Percentiles rank a stretch among this genome's conserved stretches.
phyloP scores from a whole-genome alignment of 768 basidiomycete genomes.

The Artomyces pyxidatus region DNA sequence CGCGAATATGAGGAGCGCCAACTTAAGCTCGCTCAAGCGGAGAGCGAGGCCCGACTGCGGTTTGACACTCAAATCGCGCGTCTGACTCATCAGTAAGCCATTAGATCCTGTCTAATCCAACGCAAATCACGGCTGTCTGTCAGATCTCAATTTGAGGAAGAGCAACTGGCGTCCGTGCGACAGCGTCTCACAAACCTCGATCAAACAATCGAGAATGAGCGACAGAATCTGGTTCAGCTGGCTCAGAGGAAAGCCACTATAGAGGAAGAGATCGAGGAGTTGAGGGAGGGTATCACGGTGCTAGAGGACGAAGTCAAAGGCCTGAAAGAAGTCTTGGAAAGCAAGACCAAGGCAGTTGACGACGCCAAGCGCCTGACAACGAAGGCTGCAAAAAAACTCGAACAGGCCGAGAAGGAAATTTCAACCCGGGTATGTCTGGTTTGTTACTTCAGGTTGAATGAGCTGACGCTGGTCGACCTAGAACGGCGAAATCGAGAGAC shows the following conservation, averaged over 20 bases:
- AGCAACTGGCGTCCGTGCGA: constrained; percentile 57
- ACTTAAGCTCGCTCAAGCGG: constrained; percentile 80
- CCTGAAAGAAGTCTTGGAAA: constrained; percentile 59
- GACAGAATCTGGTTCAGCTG: constrained; percentile 42
- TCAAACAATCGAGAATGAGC: constrained; percentile 43
- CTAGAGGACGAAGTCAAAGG: constrained; percentile 55
- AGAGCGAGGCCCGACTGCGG: constrained; percentile 73
- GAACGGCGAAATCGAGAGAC: constrained; percentile 90
- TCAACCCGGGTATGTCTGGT: constrained; percentile 51
- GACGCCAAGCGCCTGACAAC: constrained; percentile 61
- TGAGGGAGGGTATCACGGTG: constrained; percentile 44
- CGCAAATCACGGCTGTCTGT: background rate
- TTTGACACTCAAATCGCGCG: constrained; percentile 85
- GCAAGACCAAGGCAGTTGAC: constrained; percentile 67
- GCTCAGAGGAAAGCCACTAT: constrained; percentile 46
- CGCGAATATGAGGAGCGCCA: constrained; percentile 93
- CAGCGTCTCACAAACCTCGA: constrained; percentile 55
- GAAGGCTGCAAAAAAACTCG: constrained; percentile 69
- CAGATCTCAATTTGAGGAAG: constrained; percentile 76
- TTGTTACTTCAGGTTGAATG: background rate
- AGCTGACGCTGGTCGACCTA: constrained; percentile 19
- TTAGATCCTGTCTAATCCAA: background rate
- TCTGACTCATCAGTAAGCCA: constrained; percentile 71
- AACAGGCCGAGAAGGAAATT: constrained; percentile 89
- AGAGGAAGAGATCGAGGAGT: constrained; percentile 50